Conservation (phyloP, 2,329 filamentous ascomycete species). For the Apiospora koreana region DNA sequence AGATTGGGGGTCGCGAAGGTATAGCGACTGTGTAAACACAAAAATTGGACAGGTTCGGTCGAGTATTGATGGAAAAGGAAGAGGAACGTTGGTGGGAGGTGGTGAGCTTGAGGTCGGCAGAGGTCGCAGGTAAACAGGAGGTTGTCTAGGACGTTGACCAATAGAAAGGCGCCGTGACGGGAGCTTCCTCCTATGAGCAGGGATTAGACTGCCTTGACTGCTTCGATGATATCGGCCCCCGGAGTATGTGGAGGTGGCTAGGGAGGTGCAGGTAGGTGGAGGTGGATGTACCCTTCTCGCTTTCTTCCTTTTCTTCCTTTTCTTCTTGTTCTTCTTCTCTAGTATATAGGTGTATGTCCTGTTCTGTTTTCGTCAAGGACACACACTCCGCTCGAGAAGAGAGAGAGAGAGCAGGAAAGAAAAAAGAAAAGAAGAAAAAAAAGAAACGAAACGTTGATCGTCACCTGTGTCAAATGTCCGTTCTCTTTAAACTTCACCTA, state of each 20-base stretch:
- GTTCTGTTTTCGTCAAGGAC: too few species aligned
- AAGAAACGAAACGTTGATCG: background rate
- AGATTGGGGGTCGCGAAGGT: conserved; percentile 19
- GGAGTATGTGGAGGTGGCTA: background rate
- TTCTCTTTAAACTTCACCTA: background rate
- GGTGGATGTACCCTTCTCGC: background rate
- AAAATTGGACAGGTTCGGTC: conserved; percentile 16
- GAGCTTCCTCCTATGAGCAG: conserved; percentile 22
- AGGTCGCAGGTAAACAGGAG: conserved; percentile 32
- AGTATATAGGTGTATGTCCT: background rate
- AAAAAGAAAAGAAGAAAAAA: too few species aligned
- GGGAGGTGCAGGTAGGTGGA: background rate
- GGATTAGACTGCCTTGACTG: conserved; percentile 13
- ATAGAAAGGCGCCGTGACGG: conserved; percentile 24
- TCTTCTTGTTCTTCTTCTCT: background rate
- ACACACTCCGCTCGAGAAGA: background rate
- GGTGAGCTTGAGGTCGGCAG: conserved; percentile 26
- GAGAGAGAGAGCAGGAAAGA: too few species aligned
- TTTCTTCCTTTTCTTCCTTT: background rate
- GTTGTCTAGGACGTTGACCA: conserved; percentile 27
- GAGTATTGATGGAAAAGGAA: conserved; percentile 20
- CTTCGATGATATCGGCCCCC: conserved; percentile 7
- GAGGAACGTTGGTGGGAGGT: conserved; percentile 21
- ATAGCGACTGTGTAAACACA: conserved; percentile 20
- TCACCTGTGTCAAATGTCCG: background rate